Base-by-base conservation (phyloP, 352 stramenopile species). In the Pelagophyceae sp. region DNA sequence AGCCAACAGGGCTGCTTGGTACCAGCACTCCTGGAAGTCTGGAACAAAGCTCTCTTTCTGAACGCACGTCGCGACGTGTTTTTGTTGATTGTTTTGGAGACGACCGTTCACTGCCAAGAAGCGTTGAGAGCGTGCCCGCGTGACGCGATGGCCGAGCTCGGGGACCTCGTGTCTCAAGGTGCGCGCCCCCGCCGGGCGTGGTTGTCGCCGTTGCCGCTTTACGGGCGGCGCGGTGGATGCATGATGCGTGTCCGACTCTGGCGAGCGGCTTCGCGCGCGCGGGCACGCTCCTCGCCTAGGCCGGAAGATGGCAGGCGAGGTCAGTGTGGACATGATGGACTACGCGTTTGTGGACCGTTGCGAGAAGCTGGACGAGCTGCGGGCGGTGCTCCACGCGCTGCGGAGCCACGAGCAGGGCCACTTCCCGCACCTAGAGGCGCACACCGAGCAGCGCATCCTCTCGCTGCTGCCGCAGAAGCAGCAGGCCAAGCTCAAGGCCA, bases 341-440 rank as follows among this genome's bases (percentile, higher is more conserved):
- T 97, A 96, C 74, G 83, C 77, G 35, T 96, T 94, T 82, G 90
- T 97, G 29, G 84, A 88, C 38, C 88, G 88, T 61, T 94, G 91
- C 82, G 72, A 76, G 17, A 86, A 95, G 80, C 29, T 92, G 45
- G 84, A 94, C 37, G 85, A 95, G 79, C 85, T 97, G 32, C 91
- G 92, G 71, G 88, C 88, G 37, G 92, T 97, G 50, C 80, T 97
- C 37, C 83, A 83, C 23, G 82, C 87, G 81, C 83, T 97, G 19
- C 84, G 89, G 32, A 94, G 87, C 1, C 93, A 92, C 15, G 94
- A 94, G 77, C 88, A 96, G 85, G 93, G 93, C 0, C 78, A 85
- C 23, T 97, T 95, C 77, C 90, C 87, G 31, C 84, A 96, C 35
- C 81, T 97, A 51, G 92, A 96, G 81, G 83, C 81, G 2, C 80